Base-by-base conservation (phyloP, 805 yeast genomes). In the Scheffersomyces lignosus region DNA sequence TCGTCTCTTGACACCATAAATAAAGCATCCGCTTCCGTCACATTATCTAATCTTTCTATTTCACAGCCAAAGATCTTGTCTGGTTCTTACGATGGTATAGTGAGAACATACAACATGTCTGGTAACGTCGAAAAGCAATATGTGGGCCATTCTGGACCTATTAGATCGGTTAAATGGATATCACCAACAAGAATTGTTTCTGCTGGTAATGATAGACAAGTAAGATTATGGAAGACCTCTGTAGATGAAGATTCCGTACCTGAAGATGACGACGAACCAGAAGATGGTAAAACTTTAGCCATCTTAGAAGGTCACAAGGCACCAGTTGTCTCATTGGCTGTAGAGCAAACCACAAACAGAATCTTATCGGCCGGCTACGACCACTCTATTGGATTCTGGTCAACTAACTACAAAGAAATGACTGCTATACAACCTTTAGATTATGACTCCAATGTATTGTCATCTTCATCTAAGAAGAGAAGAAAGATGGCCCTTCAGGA, bases 41-140 rank as follows among this genome's bases (percentile, higher is more conserved):
- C 44, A 3, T 31, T 49, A 5, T 50, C 58, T 23, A 54, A 52
- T 33, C 22, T 24, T 8, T 16, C 15, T 10, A 61, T 67, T 22
- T 51, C 58, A 4, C 61, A 67, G 29, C 73, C 81, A 22, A 74
- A 75, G 52, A 85, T 91, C 36, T 70, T 89, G 30, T 80, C 93
- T 10, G 99, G 98, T 27, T 81, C 95, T 0, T 93, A 90, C 56
- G 99, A 93, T 60, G 98, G 98, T 50, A 77, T 91, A 20, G 96
- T 91, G 16, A 78, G 98, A 46, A 80, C 93, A 8, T 93, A 90
- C 81, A 82, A 87, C 56, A 64, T 78, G 62, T 75, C 87, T 12
- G 98, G 97, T 7, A 73, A 78, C 33, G 83, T 90, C 7, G 83
- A 80, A 49, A 79, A 83, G 44, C 95, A 87, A 58, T 77, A 84